Conservation (phyloP, 2,329 filamentous ascomycete species). For the Microdochium nivale region DNA sequence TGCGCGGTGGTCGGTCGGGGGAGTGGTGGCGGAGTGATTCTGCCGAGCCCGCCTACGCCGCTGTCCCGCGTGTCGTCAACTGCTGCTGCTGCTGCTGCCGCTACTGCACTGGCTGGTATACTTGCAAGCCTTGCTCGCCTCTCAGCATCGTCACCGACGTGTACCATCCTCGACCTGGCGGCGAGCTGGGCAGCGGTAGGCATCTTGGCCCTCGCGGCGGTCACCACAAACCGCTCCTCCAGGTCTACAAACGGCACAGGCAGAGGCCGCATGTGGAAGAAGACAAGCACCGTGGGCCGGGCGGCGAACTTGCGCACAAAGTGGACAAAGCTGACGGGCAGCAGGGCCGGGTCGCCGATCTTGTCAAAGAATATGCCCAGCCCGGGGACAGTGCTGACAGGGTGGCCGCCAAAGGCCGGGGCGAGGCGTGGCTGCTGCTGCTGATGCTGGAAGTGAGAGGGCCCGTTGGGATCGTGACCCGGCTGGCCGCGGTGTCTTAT, state of each 20-base stretch:
- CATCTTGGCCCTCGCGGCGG: slow-evolving; percentile 1
- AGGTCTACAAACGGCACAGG: slow-evolving; percentile 42
- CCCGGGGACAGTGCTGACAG: slow-evolving; percentile 36
- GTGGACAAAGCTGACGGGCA: slow-evolving; percentile 56
- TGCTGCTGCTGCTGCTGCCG: background rate
- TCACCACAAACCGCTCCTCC: slow-evolving; percentile 33
- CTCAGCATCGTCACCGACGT: background rate
- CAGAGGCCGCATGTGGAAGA: slow-evolving; percentile 60
- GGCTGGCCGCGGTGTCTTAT: slow-evolving; percentile 9
- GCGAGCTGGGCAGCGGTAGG: background rate
- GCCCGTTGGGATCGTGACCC: too few species aligned
- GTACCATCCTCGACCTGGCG: background rate
- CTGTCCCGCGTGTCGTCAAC: background rate
- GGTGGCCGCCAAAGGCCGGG: slow-evolving; percentile 23
- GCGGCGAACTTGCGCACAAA: slow-evolving; percentile 61
- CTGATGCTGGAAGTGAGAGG: too few species aligned
- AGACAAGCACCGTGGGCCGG: slow-evolving; percentile 55
- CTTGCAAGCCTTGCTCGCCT: slow-evolving; percentile 12
- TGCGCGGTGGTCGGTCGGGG: background rate
- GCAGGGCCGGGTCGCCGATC: slow-evolving; percentile 43
- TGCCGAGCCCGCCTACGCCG: background rate
- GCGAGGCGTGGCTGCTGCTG: background rate
- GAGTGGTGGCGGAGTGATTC: background rate
- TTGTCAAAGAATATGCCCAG: slow-evolving; percentile 71
- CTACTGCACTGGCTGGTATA: background rate